phyloP scores from a whole-genome alignment of 805 yeast species.

The Wickerhamiella slavikovae region DNA sequence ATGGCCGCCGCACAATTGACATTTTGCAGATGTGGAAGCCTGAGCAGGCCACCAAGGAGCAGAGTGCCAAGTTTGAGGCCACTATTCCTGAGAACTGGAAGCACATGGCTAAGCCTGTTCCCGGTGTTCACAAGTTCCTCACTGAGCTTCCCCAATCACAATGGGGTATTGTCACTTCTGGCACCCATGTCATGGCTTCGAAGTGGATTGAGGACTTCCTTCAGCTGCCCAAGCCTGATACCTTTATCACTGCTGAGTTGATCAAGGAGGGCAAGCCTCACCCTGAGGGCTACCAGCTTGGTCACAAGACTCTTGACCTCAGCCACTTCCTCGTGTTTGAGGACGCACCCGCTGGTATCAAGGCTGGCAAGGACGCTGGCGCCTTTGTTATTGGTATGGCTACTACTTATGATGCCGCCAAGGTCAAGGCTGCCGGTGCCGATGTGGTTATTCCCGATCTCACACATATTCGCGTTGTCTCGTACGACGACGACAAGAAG shows the following conservation, averaged over 20 bases:
- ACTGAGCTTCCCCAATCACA: slow-evolving; percentile 21
- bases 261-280: slow-evolving; percentile 68
- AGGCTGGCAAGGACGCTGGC: slow-evolving; percentile 70
- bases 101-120: slow-evolving; percentile 49
- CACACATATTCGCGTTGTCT: slow-evolving; percentile 36
- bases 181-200: slow-evolving; percentile 55
- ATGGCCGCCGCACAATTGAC: slow-evolving; percentile 71
- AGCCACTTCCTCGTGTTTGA: slow-evolving; percentile 40
- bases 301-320: slow-evolving; percentile 19
- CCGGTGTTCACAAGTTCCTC: slow-evolving; percentile 45
- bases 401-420: slow-evolving; percentile 51
- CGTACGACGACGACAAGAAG: slow-evolving; percentile 24
- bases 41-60: slow-evolving; percentile 43
- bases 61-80: slow-evolving; percentile 46
- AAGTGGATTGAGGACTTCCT: slow-evolving; percentile 55
- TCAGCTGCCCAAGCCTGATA: slow-evolving; percentile 40
- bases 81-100: slow-evolving; percentile 55
- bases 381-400: slow-evolving; percentile 70
- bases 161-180: slow-evolving; percentile 82
- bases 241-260: slow-evolving; percentile 65
- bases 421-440: slow-evolving; percentile 58
- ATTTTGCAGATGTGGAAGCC: slow-evolving; percentile 58
- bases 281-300: slow-evolving; percentile 53
- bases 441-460: slow-evolving; percentile 63
- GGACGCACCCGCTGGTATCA: slow-evolving; percentile 77